phyloP scores from a whole-genome alignment of 305 asterid species.

The Fraxinus albicans region DNA sequence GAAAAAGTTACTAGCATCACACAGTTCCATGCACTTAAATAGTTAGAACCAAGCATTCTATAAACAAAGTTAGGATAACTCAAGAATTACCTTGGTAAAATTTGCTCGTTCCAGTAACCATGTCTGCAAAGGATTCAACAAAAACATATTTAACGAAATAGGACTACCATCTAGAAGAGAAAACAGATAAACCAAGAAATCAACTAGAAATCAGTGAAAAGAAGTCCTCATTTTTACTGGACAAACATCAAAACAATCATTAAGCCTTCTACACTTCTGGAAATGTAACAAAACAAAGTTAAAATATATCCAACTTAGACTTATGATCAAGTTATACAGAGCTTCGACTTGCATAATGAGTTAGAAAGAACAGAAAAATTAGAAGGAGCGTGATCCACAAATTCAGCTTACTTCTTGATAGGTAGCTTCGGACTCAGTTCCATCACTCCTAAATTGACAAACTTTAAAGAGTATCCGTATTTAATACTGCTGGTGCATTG shows the following conservation, averaged over 20 bases:
- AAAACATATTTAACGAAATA: not conserved
- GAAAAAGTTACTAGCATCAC: not conserved
- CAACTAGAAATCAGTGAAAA: not conserved
- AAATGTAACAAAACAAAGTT: not conserved
- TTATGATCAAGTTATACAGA: constrained; percentile 2
- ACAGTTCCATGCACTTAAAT: not conserved
- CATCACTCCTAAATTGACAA: not conserved
- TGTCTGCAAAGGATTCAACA: constrained; percentile 45
- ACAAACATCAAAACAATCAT: not conserved
- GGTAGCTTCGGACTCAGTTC: not conserved
- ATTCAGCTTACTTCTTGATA: not conserved
- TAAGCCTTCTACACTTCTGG: not conserved
- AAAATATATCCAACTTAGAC: constrained; percentile 3
- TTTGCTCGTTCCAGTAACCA: constrained; percentile 81
- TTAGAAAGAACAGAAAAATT: not conserved
- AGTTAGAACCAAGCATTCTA: not conserved
- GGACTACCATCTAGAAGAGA: not conserved
- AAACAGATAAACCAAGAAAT: not conserved
- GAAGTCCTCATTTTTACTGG: not conserved
- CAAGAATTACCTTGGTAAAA: constrained; percentile 63
- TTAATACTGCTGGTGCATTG: not conserved
- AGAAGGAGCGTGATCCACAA: not conserved
- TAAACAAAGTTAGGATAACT: not conserved
- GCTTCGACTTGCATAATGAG: not conserved
- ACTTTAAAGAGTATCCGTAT: not conserved